Evolutionary conservation across 2,329 filamentous ascomycete species (phyloP), one percentile per base, ranked within the genome.

Genomic region (Thermoascus crustaceus): DNA sequence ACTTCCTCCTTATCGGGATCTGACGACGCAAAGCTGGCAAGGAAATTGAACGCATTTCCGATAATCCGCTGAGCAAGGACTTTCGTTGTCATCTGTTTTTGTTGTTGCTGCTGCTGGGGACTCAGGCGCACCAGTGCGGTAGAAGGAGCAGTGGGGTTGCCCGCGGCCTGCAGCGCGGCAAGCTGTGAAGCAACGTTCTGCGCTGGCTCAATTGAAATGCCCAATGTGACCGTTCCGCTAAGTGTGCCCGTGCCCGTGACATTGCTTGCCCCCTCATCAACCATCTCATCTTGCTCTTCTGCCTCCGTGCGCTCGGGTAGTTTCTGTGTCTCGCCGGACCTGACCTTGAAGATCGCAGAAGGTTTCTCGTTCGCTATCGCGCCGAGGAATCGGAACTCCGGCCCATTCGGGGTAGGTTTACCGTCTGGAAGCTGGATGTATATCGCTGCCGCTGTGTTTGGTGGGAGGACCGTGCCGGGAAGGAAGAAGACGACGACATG

Each of bases 21-120:
- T 38, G 73, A 72, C 23, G 78, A 76, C 40, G 82, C 85, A 68
- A 94, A 96, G 50, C 86, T 83, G 3, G 89, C 79, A 38, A 98
- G 69, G 58, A 94, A 96, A 63, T 98, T 95, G 62, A 96, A 98
- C 9, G 89, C 91, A 60, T 95, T 94, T 50, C 85, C 82, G 51
- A 98, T 96, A 49, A 98, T 95, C 44, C 85, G 72, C 63, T 96
- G 87, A 19, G 91, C 91, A 16, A 98, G 71, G 2, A 86, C 67
- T 45, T 85, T 78, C 0, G 86, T 91, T n/a, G 75, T 70, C 1
- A 78, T 69, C 30, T 66, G 63, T 18, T 57, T 53, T 52, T 40
- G 51, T 41, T 42, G 55, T 21, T 37, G 36, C 32, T 44, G 42
- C 10, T 41, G 45, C 17, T 40, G 41, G 13, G 53, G 50, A 21